These are phyloP conservation scores for Myxozyma lipomycoides DNA, from an alignment of 805 yeast species.

Conservation along the genomic window DNA sequence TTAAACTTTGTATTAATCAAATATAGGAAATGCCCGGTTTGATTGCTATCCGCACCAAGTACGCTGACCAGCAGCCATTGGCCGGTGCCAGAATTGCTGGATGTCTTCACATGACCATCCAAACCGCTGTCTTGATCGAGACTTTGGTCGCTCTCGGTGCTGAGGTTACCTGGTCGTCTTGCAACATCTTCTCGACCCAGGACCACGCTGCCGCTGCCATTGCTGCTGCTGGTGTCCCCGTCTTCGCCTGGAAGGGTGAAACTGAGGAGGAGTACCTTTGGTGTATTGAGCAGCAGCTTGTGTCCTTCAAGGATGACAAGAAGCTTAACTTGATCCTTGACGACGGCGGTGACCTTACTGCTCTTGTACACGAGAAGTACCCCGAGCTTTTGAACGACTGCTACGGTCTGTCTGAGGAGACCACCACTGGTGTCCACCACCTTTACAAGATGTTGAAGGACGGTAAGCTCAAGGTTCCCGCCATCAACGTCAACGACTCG, in stretches of 20 bases:
- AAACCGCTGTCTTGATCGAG: slow-evolving; percentile 98
- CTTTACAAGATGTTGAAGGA: slow-evolving; percentile 93
- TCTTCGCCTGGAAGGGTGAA: slow-evolving; percentile 99
- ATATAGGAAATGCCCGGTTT: slow-evolving; percentile 48
- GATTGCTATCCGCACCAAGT: slow-evolving; percentile 92
- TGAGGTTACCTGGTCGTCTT: slow-evolving; percentile 98
- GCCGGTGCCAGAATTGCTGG: slow-evolving; percentile 99
- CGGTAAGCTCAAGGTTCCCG: slow-evolving; percentile 89
- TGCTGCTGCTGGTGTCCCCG: slow-evolving; percentile 99
- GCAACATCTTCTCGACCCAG: slow-evolving; percentile 99
- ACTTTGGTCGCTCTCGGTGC: slow-evolving; percentile 97
- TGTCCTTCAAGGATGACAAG: slow-evolving; percentile 93
- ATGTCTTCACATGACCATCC: slow-evolving; percentile 99
- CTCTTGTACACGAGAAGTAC: slow-evolving; percentile 94
- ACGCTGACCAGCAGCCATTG: slow-evolving; percentile 89
- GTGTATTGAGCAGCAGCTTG: slow-evolving; percentile 99
- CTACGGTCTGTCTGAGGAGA: slow-evolving; percentile 96
- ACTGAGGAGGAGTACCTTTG: slow-evolving; percentile 98
- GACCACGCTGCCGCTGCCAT: slow-evolving; percentile 99
- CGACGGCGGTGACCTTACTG: slow-evolving; percentile 98
- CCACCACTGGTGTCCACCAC: slow-evolving; percentile 99
- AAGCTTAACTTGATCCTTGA: slow-evolving; percentile 95
- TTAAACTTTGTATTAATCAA: background rate
- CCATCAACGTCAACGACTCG: slow-evolving; percentile 97
- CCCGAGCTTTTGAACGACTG: slow-evolving; percentile 96